These are phyloP conservation scores for Linnemannia elongata DNA, from an alignment of 192 early-diverging fungal genomes.

Conservation along the genomic window DNA sequence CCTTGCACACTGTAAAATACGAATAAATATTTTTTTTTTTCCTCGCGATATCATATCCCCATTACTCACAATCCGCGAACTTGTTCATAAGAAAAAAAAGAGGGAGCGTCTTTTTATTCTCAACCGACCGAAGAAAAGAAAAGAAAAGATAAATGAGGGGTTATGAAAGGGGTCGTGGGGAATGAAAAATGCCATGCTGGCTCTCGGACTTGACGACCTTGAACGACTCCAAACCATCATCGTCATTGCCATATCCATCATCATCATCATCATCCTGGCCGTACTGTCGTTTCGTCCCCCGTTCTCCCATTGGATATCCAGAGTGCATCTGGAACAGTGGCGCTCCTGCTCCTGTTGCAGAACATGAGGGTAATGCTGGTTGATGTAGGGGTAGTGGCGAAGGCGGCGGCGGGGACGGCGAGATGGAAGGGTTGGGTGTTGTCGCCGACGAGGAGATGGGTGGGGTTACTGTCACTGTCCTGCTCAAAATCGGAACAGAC, in stretches of 20 bases:
- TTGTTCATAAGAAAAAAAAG: not conserved
- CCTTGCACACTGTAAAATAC: not conserved
- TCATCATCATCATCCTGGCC: not conserved
- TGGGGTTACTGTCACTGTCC: not conserved
- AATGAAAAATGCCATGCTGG: not conserved
- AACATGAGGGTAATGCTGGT: not conserved
- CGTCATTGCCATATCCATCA: not conserved
- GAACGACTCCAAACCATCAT: not conserved
- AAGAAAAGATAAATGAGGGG: not conserved
- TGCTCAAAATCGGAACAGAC: too few species aligned
- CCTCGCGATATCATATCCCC: not conserved
- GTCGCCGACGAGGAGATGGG: not conserved
- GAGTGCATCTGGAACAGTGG: too few species aligned
- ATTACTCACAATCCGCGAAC: not conserved
- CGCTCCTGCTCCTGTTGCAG: not conserved
- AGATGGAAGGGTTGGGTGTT: not conserved
- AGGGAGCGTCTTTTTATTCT: not conserved
- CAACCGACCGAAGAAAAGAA: not conserved
- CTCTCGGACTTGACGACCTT: not conserved
- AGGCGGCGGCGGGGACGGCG: not conserved
- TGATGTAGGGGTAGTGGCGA: not conserved
- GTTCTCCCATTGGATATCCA: not conserved
- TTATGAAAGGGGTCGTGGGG: not conserved
- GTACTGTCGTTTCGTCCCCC: not conserved
- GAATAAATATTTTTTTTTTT: conserved; percentile 2